phyloP scores from a whole-genome alignment of 179 eudicot genomes.

The Patellifolia procumbens region DNA sequence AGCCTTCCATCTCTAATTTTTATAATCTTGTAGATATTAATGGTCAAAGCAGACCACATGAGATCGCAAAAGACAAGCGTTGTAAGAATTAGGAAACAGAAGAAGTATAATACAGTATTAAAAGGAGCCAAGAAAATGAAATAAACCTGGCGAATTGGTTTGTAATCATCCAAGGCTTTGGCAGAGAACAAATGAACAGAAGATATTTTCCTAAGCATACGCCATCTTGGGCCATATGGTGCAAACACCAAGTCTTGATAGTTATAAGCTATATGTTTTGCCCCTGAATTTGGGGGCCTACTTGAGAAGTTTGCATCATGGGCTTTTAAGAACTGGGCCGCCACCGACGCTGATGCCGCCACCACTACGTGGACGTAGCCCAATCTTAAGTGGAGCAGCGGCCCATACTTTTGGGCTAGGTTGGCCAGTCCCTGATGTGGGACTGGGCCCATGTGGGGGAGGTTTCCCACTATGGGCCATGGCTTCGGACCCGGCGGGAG shows the following conservation, averaged over 20 bases:
- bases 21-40: too few species aligned
- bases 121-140: not conserved
- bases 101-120: too few species aligned
- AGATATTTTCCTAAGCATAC: constrained; percentile 78
- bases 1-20: too few species aligned
- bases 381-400: constrained; percentile 65
- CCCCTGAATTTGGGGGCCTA: constrained; percentile 87
- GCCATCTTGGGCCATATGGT: constrained; percentile 85
- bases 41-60: too few species aligned
- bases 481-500: constrained; percentile 87
- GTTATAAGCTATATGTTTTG: constrained; percentile 82
- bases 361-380: constrained; percentile 82
- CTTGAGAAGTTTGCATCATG: constrained; percentile 79
- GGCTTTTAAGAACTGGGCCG: constrained; percentile 63
- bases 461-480: constrained; percentile 87
- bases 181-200: constrained; percentile 74
- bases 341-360: constrained; percentile 76
- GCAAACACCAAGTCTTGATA: constrained; percentile 90
- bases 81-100: too few species aligned
- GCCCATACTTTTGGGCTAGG: constrained; percentile 68
- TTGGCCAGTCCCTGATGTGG: constrained; percentile 78
- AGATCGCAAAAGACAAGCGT: too few species aligned
- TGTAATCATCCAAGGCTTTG: constrained; percentile 80
- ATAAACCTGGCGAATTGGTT: constrained; percentile 68
- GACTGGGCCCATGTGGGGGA: constrained; percentile 75